phyloP scores from a whole-genome alignment of 2,329 filamentous ascomycete species.

The Aureobasidium leucospermi region DNA sequence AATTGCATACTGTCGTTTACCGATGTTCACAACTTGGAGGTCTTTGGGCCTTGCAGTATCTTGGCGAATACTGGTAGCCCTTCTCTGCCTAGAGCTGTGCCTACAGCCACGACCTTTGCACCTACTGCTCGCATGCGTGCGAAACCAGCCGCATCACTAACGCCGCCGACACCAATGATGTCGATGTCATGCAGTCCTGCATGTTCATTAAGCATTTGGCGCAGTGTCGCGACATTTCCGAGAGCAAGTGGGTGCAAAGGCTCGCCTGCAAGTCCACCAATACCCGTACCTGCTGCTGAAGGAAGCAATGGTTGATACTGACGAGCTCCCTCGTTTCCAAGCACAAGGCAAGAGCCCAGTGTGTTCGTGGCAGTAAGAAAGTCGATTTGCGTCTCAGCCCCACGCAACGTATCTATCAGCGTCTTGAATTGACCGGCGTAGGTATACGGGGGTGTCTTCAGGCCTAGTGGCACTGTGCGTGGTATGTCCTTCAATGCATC shows the following conservation, averaged over 20 bases:
- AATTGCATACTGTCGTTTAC: background rate
- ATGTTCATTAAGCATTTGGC: conserved; percentile 49
- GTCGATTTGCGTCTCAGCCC: conserved; percentile 39
- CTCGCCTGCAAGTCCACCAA: conserved; percentile 66
- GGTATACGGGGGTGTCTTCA: conserved; percentile 74
- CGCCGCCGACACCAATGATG: conserved; percentile 67
- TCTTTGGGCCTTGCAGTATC: conserved; percentile 34
- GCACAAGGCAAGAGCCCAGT: conserved; percentile 59
- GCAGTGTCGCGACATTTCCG: conserved; percentile 67
- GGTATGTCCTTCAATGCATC: conserved; percentile 31
- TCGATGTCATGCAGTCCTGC: conserved; percentile 46
- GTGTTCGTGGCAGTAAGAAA: conserved; percentile 73
- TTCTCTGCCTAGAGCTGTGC: conserved; percentile 59
- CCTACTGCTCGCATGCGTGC: conserved; percentile 60
- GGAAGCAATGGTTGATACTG: conserved; percentile 33
- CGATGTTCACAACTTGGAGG: background rate
- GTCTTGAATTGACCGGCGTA: conserved; percentile 57
- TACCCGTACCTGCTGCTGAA: conserved; percentile 47
- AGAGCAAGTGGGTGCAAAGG: conserved; percentile 66
- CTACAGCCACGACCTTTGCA: conserved; percentile 59
- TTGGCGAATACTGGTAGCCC: conserved; percentile 56
- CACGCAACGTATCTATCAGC: conserved; percentile 47
- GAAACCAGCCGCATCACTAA: conserved; percentile 56
- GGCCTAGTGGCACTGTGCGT: conserved; percentile 44
- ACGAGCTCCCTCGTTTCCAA: conserved; percentile 28